These are phyloP conservation scores for Mycena leptocephala DNA, from an alignment of 768 basidiomycete genomes.

Conservation along the genomic window DNA sequence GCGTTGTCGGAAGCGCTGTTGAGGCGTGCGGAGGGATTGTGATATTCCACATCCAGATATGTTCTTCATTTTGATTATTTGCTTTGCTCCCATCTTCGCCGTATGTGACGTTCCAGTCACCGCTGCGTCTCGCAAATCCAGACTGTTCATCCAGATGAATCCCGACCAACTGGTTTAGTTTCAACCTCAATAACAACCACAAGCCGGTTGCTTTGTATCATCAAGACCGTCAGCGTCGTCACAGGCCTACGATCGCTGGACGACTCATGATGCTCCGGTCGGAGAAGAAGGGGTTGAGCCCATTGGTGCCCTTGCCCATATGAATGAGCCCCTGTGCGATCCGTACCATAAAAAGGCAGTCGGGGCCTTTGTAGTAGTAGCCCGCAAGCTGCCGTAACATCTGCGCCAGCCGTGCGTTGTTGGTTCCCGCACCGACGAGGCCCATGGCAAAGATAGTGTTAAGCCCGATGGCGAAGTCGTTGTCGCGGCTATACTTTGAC, in stretches of 20 bases:
- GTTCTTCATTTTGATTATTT: background rate
- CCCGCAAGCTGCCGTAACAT: constrained; percentile 97
- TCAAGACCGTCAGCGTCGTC: no score
- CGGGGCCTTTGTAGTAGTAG: constrained; percentile 97
- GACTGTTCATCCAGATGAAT: background rate
- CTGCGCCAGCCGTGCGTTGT: constrained; percentile 97
- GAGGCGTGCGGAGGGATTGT: background rate
- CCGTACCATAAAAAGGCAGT: constrained; percentile 96
- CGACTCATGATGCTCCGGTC: no score
- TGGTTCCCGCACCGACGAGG: constrained; percentile 98
- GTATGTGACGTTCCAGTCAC: background rate
- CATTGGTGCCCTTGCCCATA: no score
- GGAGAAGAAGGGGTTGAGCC: no score
- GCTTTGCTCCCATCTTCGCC: background rate
- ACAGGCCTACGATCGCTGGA: no score
- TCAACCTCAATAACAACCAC: no score
- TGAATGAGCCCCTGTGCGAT: constrained; percentile 97
- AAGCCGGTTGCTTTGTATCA: no score
- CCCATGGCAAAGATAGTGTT: constrained; percentile 99
- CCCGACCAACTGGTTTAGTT: no score
- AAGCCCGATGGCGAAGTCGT: constrained; percentile 94
- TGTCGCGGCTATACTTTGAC: constrained; percentile 99
- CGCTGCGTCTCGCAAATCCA: background rate
- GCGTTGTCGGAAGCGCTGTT: background rate
- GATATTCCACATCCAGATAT: background rate